Evolutionary conservation across 441 rosid genomes (phyloP).

Genomic region (Jatropha podagrica): DNA sequence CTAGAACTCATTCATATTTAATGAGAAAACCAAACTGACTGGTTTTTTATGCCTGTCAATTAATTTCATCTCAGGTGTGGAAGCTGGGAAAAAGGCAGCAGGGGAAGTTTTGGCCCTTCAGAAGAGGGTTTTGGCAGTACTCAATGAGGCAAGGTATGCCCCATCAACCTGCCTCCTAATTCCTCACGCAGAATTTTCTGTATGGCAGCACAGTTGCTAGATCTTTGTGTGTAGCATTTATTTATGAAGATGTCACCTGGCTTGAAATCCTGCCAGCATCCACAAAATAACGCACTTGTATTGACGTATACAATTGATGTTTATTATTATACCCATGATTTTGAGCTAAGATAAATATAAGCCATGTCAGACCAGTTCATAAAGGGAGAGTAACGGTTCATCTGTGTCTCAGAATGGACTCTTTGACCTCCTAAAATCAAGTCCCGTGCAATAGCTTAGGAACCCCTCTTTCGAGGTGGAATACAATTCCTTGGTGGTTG

Average conservation of each 20-base stretch:
- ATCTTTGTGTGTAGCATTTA: not conserved
- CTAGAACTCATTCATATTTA: not conserved
- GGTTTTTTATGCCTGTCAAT: not conserved
- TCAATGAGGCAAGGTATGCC: constrained; percentile 83
- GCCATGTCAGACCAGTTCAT: not conserved
- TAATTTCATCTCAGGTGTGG: constrained; percentile 58
- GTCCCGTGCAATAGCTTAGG: not conserved
- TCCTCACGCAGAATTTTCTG: not conserved
- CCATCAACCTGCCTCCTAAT: constrained; percentile 7
- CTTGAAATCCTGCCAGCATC: not conserved
- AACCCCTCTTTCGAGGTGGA: not conserved
- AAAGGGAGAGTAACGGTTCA: not conserved
- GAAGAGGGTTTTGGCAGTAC: constrained; percentile 87
- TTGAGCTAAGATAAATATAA: not conserved
- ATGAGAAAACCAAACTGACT: not conserved
- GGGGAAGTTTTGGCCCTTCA: constrained; percentile 94
- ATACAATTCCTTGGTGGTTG: not conserved
- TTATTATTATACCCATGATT: too few relatives aligned
- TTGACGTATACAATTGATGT: not conserved
- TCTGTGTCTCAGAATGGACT: not conserved
- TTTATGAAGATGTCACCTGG: too few relatives aligned
- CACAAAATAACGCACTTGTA: not conserved
- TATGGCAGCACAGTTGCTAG: not conserved
- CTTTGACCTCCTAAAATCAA: too few relatives aligned
- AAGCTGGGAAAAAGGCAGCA: constrained; percentile 98